A percentile compares a stretch with the other conserved stretches of the same genome.
phyloP scores from a whole-genome alignment of 2,329 filamentous ascomycete species.

The Plectosphaerella plurivora region DNA sequence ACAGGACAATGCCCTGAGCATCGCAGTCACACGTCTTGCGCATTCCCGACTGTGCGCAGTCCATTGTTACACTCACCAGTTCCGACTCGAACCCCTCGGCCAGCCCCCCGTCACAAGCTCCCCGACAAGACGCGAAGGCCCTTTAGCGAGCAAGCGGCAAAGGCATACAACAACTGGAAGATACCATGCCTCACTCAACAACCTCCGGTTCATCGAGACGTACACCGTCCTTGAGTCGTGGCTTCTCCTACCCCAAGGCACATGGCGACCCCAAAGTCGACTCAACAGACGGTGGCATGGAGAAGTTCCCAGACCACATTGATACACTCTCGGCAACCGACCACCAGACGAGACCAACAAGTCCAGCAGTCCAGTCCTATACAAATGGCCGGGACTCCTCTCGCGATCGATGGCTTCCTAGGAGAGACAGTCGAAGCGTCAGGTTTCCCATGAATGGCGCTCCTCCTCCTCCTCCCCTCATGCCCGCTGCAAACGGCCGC shows the following conservation, averaged over 20 bases:
- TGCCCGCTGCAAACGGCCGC: conserved; percentile 1
- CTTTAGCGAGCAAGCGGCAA: too few species aligned
- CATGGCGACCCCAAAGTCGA: conserved; percentile 7
- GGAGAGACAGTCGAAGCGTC: conserved; percentile 40
- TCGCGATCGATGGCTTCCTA: conserved; percentile 57
- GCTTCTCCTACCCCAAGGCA: conserved; percentile 18
- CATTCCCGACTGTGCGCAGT: not conserved
- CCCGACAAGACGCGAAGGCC: too few species aligned
- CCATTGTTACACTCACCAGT: conserved; percentile 11
- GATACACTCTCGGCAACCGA: conserved; percentile 27
- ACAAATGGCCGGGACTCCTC: conserved; percentile 20
- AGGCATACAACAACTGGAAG: too few species aligned
- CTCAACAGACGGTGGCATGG: conserved; percentile 28
- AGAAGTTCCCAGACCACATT: conserved; percentile 55
- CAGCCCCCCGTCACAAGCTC: not conserved
- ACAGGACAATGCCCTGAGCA: conserved; percentile 10
- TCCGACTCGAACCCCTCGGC: not conserved
- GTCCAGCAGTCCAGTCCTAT: conserved; percentile 21
- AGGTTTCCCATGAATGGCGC: conserved; percentile 12
- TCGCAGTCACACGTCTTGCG: conserved; percentile 3
- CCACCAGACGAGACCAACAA: conserved; percentile 12
- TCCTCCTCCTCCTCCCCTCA: not conserved
- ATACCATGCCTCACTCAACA: conserved; percentile 35
- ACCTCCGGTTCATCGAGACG: conserved; percentile 22
- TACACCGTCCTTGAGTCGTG: conserved; percentile 25